Percentiles rank a stretch among this genome's conserved stretches.
These are phyloP conservation scores for Penicillium canariense DNA, from an alignment of 495 filamentous ascomycete species.

Conservation along the genomic window DNA sequence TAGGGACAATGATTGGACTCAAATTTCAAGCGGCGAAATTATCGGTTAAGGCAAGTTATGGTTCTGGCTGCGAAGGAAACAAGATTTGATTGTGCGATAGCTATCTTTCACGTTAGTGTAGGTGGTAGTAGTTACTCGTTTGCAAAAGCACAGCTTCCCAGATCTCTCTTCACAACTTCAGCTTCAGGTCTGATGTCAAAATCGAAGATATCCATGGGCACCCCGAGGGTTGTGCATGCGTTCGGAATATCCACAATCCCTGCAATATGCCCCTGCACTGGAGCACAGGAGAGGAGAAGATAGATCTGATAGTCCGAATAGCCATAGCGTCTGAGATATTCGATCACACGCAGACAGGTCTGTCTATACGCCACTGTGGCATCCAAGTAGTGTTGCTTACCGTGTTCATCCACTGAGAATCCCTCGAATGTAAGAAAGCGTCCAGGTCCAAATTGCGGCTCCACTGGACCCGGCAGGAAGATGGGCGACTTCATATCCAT, in stretches of 20 bases:
- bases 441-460: constrained; percentile 86
- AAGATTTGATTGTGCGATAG: too few species aligned
- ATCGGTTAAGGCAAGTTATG: too few species aligned
- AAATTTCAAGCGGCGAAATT: constrained; percentile 5
- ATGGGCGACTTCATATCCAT: constrained; percentile 84
- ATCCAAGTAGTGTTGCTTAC: constrained; percentile 92
- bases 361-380: constrained; percentile 90
- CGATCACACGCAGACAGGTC: constrained; percentile 76
- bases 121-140: too few species aligned
- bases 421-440: constrained; percentile 91
- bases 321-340: constrained; percentile 83
- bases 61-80: too few species aligned
- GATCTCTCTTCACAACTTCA: constrained; percentile 61
- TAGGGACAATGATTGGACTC: constrained; percentile 36
- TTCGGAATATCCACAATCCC: constrained; percentile 86
- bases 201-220: constrained; percentile 96
- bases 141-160: constrained; percentile 76
- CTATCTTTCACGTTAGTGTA: too few species aligned
- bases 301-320: constrained; percentile 84
- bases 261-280: constrained; percentile 90
- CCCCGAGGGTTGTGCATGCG: constrained; percentile 83
- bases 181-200: constrained; percentile 81
- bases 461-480: constrained; percentile 86
- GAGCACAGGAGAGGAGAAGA: constrained; percentile 82
- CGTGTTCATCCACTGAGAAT: constrained; percentile 87